Evolutionary conservation across 2,329 filamentous ascomycete genomes (phyloP).

Genomic region (Paramyrothecium roridum): DNA sequence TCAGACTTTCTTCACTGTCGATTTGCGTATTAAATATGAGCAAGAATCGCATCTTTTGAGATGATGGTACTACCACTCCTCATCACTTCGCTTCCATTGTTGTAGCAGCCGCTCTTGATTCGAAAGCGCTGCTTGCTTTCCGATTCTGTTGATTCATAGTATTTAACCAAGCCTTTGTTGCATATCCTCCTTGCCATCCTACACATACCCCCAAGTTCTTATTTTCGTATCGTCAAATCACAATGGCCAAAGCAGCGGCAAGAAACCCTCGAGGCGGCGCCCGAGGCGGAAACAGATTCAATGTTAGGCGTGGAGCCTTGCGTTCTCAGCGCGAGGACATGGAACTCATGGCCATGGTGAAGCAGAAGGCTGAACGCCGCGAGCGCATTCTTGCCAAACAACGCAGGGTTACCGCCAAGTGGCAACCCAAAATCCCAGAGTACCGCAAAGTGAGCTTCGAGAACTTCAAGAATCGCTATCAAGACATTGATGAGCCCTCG

Average conservation of each 20-base stretch:
- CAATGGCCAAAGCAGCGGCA: neutral
- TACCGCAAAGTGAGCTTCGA: constrained; percentile 39
- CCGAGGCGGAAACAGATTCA: neutral
- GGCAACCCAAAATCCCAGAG: constrained; percentile 36
- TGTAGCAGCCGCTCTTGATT: too few species aligned
- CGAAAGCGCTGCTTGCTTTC: too few species aligned
- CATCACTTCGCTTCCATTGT: too few species aligned
- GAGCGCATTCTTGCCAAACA: constrained; percentile 31
- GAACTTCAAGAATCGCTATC: constrained; percentile 40
- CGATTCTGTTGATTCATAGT: too few species aligned
- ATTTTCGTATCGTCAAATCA: neutral
- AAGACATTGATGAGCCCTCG: constrained; percentile 27
- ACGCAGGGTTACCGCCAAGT: constrained; percentile 31
- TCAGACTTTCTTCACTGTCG: too few species aligned
- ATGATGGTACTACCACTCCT: too few species aligned
- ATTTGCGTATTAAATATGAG: too few species aligned
- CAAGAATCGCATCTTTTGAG: too few species aligned
- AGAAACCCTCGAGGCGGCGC: neutral
- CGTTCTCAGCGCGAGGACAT: constrained; percentile 22
- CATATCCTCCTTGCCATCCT: too few species aligned
- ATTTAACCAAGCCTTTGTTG: too few species aligned
- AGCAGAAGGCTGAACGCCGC: constrained; percentile 30
- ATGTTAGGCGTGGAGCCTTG: neutral
- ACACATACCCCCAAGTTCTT: too few species aligned
- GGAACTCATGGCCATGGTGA: constrained; percentile 18